Evolutionary conservation across 768 basidiomycete genomes (phyloP).

Genomic region (Pisolithus tinctorius): DNA sequence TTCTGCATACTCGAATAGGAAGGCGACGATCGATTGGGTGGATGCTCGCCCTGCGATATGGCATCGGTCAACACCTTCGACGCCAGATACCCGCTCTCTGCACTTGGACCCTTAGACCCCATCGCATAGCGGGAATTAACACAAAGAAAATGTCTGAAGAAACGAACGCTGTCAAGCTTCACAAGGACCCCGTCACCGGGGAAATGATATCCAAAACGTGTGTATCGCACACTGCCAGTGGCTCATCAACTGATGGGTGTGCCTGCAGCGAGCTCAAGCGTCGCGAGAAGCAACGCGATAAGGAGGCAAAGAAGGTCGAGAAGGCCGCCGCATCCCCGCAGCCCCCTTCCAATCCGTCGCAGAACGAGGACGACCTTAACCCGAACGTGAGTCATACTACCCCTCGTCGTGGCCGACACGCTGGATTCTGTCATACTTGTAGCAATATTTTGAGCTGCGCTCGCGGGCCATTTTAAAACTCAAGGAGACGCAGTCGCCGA

Average conservation of each 20-base stretch:
- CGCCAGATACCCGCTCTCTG: conserved; percentile 6
- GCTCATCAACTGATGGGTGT: conserved; percentile 8
- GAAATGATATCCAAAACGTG: conserved; percentile 97
- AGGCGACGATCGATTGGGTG: conserved; percentile 17
- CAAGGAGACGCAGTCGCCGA: conserved; percentile 76
- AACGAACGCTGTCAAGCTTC: conserved; percentile 23
- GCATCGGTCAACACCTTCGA: conserved; percentile 6
- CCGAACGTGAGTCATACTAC: conserved; percentile 64
- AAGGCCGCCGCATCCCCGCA: conserved; percentile 53
- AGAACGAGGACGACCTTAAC: conserved; percentile 77
- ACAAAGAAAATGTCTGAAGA: conserved; percentile 35
- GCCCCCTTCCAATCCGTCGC: conserved; percentile 34
- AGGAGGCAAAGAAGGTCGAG: conserved; percentile 67
- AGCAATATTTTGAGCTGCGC: conserved; percentile 98
- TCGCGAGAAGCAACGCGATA: conserved; percentile 76
- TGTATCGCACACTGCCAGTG: conserved; percentile 22
- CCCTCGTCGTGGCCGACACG: neutral
- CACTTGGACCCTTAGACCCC: neutral
- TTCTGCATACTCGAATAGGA: conserved; percentile 21
- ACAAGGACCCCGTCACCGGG: conserved; percentile 84
- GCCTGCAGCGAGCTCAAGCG: conserved; percentile 83
- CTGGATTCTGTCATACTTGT: neutral
- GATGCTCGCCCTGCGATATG: conserved; percentile 22
- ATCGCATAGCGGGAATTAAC: conserved; percentile 1
- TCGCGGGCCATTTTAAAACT: conserved; percentile 83